Evolutionary conservation across 164 flowering plant species (phyloP), one percentile per base, ranked within the genome.

Genomic region (Berberis thunbergii): DNA sequence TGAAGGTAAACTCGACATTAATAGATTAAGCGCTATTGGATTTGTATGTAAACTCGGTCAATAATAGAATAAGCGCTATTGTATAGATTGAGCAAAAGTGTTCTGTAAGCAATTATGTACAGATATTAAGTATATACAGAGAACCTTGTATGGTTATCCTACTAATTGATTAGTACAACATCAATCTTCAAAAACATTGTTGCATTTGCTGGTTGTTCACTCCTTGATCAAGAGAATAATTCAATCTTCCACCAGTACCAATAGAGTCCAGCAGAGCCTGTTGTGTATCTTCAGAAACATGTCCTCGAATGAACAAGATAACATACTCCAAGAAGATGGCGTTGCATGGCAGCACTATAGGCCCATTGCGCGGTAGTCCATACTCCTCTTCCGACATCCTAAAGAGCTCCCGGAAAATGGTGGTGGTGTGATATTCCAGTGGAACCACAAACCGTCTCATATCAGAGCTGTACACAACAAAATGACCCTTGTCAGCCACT

Each of bases 331-430:
- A 40, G 59, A 52, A 59, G 10, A 11, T 44, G 7, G 74, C 49
- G 9, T 68, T 60, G n/a, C 64, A 67, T 6, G 69, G 64, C 12
- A 67, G 54, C 3, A 48, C 59, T 26, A 67, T 45, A 26, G 68
- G 75, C 0, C 72, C 69, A 60, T 61, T 41, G 11, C 66, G 41
- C 2, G 66, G 58, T 48, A 72, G 40, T 58, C 75, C 75, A 68
- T 64, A 73, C 63, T 73, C 72, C 42, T 54, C 69, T 64, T 65
- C 69, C 1, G 75, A 66, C 66, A 65, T 65, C 49, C 43, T 56
- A 49, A 73, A 57, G 7, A 73, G 62, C 63, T 73, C 60, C 57
- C 38, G 56, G 52, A 73, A 55, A 12, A 65, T 38, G 26, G 4
- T 41, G 55, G 46, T 64, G 4, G 39, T 45, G 3, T 64, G 68